Percentiles rank a stretch among this genome's conserved stretches.
Conservation (phyloP, 352 stramenopile genomes). For the Pythium grandisporangium region DNA sequence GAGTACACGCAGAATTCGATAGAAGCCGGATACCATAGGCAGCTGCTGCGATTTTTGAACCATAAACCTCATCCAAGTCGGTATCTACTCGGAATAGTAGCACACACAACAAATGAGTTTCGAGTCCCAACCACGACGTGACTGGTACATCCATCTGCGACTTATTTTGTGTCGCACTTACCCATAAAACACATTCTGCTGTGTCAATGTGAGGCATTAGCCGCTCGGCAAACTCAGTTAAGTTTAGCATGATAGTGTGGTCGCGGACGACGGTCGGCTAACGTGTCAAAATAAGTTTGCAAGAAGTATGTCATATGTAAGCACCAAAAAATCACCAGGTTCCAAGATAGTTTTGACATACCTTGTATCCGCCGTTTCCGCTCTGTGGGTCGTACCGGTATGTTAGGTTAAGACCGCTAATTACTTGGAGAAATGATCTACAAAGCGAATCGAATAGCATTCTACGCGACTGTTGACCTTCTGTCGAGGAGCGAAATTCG, state of each 20-base stretch:
- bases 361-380: slow-evolving; percentile 36
- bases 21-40: slow-evolving; percentile 21
- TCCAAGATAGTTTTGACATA: slow-evolving; percentile 13
- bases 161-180: slow-evolving; percentile 15
- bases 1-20: slow-evolving; percentile 14
- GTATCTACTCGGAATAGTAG: slow-evolving; percentile 6
- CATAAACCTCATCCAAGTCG: slow-evolving; percentile 9
- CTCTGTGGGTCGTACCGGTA: slow-evolving; percentile 56
- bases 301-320: no score
- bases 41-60: slow-evolving; percentile 11
- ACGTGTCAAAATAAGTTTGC: slow-evolving; percentile 1
- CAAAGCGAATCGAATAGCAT: no score
- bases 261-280: slow-evolving; percentile 59
- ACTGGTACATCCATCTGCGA: no score
- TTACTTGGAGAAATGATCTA: no score
- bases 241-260: slow-evolving; percentile 75
- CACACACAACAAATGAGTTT: no score
- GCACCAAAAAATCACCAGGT: not conserved
- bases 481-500: no score
- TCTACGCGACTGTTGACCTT: no score
- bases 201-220: slow-evolving; percentile 24
- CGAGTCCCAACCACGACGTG: no score
- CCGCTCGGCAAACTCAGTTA: slow-evolving; percentile 66
- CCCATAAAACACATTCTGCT: slow-evolving; percentile 28
- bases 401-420: slow-evolving; percentile 47